Percentiles rank a stretch among this genome's conserved stretches.
phyloP scores from a whole-genome alignment of 2,329 filamentous ascomycete species.

The Ophiostoma sp. region DNA sequence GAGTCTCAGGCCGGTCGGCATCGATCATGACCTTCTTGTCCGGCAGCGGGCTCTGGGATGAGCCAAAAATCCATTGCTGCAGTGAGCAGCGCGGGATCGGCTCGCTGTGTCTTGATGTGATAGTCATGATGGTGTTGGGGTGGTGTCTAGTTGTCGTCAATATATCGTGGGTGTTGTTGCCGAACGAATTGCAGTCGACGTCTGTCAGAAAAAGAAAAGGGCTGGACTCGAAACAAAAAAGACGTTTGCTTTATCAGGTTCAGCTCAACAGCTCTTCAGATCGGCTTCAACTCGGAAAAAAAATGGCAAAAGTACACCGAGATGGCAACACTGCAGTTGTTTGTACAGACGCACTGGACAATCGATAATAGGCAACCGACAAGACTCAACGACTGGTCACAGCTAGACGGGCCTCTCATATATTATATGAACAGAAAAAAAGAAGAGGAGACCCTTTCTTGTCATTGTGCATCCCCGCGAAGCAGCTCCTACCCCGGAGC shows the following conservation, averaged over 20 bases:
- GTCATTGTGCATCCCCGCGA: background rate
- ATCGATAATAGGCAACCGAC: background rate
- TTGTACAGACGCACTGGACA: background rate
- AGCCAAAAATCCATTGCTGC: constrained; percentile 58
- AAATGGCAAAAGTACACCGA: background rate
- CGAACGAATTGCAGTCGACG: background rate
- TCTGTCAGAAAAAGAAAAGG: background rate
- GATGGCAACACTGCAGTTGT: background rate
- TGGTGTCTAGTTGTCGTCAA: background rate
- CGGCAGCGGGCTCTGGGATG: constrained; percentile 45
- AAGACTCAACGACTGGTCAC: background rate
- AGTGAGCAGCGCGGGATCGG: constrained; percentile 52
- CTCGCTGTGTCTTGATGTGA: constrained; percentile 49
- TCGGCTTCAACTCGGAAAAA: background rate
- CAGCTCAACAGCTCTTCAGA: background rate
- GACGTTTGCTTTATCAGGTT: background rate
- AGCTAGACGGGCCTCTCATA: background rate
- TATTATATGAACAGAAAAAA: background rate
- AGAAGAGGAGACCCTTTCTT: background rate
- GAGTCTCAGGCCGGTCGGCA: constrained; percentile 64
- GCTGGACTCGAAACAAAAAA: background rate
- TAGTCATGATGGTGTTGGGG: constrained; percentile 43
- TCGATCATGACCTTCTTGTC: constrained; percentile 59
- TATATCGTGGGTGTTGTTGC: background rate
- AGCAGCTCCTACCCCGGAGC: background rate